phyloP scores from a whole-genome alignment of 768 basidiomycete species.

The Lactifluus pinguis region DNA sequence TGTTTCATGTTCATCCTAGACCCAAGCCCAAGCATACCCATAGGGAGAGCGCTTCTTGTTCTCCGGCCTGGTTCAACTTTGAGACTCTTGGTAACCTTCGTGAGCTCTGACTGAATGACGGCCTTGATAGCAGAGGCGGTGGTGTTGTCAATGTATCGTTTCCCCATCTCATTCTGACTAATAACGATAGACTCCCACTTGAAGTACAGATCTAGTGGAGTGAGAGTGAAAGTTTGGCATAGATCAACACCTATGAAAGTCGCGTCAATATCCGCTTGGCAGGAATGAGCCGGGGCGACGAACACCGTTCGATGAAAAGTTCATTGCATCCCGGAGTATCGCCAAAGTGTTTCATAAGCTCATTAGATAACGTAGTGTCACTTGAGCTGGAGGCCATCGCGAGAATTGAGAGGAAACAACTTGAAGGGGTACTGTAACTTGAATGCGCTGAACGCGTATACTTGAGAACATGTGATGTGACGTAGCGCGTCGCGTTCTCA shows the following conservation, averaged over 20 bases:
- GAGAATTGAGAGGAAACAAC: neutral
- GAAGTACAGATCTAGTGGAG: conserved; percentile 45
- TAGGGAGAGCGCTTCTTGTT: neutral
- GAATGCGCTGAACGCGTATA: neutral
- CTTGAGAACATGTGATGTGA: conserved; percentile 9
- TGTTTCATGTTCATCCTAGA: conserved; percentile 24
- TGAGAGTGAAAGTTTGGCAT: conserved; percentile 52
- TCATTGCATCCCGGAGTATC: conserved; percentile 9
- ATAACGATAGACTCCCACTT: conserved; percentile 52
- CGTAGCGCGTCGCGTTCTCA: conserved; percentile 5
- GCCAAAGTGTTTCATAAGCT: neutral
- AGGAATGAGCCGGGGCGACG: neutral
- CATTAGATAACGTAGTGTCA: neutral
- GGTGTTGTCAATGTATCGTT: conserved; percentile 17
- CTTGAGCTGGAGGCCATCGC: conserved; percentile 1
- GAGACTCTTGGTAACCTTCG: neutral
- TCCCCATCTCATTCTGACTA: neutral
- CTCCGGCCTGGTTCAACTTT: conserved; percentile 1
- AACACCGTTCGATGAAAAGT: conserved; percentile 14
- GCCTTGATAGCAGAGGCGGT: conserved; percentile 4
- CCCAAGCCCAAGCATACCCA: conserved; percentile 23
- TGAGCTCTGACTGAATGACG: conserved; percentile 7
- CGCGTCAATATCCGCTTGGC: neutral
- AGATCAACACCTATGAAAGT: conserved; percentile 44
- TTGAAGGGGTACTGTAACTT: no score